Evolutionary conservation across 2,329 filamentous ascomycete species (phyloP), one percentile per base, ranked within the genome.

Genomic region (Colletotrichum sojae): DNA sequence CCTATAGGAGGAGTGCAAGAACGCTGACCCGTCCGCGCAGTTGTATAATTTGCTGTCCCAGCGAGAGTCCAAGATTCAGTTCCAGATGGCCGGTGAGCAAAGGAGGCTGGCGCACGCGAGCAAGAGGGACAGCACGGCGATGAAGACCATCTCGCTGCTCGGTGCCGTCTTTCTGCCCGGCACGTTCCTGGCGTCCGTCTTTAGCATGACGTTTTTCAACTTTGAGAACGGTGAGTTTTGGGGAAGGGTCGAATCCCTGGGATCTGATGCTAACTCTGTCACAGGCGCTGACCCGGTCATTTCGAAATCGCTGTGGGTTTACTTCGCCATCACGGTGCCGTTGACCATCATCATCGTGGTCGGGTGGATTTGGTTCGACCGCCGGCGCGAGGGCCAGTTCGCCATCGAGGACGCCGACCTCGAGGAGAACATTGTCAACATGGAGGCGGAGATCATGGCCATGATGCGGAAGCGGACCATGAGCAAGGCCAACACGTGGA

Each of bases 131-230:
- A 88, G 86, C 76, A 89, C 86, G 4, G 87, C 88, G 65, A 90
- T 90, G 88, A 91, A 91, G 80, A 89, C 88, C 0, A 82, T 91
- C 46, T 90, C 89, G 0, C 83, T 91, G 1, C 85, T 91, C 63
- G 89, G 89, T 31, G 88, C 88, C 48, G 80, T 91, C 48, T 91
- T 91, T 73, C 80, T 91, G 6, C 89, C 89, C 0, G 89, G 88
- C 2, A 90, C 88, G 1, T 90, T 86, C 71, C 82, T 91, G 18
- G 85, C 89, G 9, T 91, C 89, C 0, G 81, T 91, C 25, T 91
- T 91, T 73, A 87, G 85, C 80, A 91, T 90, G 88, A 88, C 88
- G 0, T 91, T 91, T 76, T 91, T 91, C 80, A 85, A 91, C 78
- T 91, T 90, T 72, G 84, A 85, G 71, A 78, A 81, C 46, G 79